phyloP scores from a whole-genome alignment of 768 basidiomycete species.

The Leccinum obscurum region DNA sequence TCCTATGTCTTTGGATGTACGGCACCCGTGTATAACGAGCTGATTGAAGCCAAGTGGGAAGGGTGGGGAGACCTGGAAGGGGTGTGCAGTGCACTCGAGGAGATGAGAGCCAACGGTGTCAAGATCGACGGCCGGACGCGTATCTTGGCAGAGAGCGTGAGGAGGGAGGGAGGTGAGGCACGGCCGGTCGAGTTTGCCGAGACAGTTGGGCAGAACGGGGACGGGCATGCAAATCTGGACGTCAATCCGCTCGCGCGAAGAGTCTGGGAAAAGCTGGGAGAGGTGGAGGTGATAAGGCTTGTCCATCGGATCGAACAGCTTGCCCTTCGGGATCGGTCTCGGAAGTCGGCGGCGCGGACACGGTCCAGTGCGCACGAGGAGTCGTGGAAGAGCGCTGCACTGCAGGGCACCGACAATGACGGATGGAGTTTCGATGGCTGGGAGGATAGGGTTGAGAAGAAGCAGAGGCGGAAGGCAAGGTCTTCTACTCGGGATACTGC shows the following conservation, averaged over 20 bases:
- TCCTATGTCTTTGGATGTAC: conserved; percentile 92
- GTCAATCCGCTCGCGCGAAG: conserved; percentile 41
- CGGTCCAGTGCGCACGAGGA: conserved; percentile 17
- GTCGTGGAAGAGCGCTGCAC: conserved; percentile 46
- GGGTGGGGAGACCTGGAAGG: conserved; percentile 81
- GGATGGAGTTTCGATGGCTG: conserved; percentile 54
- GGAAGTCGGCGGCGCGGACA: conserved; percentile 9
- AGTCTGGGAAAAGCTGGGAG: conserved; percentile 42
- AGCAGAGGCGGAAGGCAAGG: neutral
- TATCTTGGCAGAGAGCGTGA: conserved; percentile 58
- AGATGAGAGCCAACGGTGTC: conserved; percentile 83
- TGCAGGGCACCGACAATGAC: conserved; percentile 34
- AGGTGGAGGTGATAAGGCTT: conserved; percentile 55
- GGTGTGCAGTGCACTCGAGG: conserved; percentile 68
- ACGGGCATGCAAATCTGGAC: neutral
- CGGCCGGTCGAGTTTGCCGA: conserved; percentile 45
- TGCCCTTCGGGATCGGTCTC: conserved; percentile 26
- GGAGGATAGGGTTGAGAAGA: conserved; percentile 21
- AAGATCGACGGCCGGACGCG: conserved; percentile 62
- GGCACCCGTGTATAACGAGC: conserved; percentile 84
- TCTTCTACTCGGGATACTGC: neutral
- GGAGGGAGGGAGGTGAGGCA: conserved; percentile 59
- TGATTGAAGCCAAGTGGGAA: conserved; percentile 85
- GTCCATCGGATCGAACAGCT: conserved; percentile 53
- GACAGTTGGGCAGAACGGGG: neutral